phyloP scores from a whole-genome alignment of 2,329 filamentous ascomycete species.

The Sporothrix brasiliensis region DNA sequence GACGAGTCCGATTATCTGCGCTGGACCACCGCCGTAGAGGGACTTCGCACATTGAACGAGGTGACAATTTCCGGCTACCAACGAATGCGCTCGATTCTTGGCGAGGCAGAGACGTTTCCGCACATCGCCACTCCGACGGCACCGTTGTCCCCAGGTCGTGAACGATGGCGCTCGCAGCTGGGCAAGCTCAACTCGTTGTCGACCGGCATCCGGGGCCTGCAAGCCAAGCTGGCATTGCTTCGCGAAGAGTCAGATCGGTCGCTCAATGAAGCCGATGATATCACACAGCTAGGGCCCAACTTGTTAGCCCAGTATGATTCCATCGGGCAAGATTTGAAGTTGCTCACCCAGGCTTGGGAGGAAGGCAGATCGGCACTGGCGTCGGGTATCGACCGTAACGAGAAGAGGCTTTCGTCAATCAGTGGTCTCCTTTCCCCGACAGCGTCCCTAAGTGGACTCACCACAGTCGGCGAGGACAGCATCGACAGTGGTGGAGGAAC shows the following conservation, averaged over 20 bases:
- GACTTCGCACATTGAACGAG: conserved; percentile 67
- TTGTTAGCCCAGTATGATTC: conserved; percentile 92
- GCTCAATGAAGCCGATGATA: conserved; percentile 71
- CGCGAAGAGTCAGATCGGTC: conserved; percentile 84
- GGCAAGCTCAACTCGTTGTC: conserved; percentile 87
- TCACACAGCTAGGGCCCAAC: conserved; percentile 74
- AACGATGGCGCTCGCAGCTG: conserved; percentile 83
- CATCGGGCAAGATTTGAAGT: conserved; percentile 82
- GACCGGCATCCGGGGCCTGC: conserved; percentile 84
- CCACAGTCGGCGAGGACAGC: conserved; percentile 57
- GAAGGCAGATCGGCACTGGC: conserved; percentile 81
- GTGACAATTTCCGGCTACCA: conserved; percentile 65
- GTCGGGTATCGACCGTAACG: conserved; percentile 78
- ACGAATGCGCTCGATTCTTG: conserved; percentile 68
- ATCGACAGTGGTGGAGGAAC: conserved; percentile 39
- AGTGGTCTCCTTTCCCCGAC: conserved; percentile 62
- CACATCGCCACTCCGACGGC: conserved; percentile 60
- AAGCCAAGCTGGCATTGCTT: conserved; percentile 91
- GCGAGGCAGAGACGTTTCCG: conserved; percentile 72
- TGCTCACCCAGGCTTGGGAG: conserved; percentile 82
- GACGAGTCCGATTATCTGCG: conserved; percentile 74
- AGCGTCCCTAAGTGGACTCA: conserved; percentile 68
- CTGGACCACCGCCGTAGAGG: conserved; percentile 77
- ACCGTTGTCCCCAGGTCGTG: conserved; percentile 71
- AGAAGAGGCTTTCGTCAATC: conserved; percentile 68